A percentile compares a stretch with the other conserved stretches of the same genome.
phyloP scores from a whole-genome alignment of 768 basidiomycete genomes.

The Termitomyces eurrhizus region DNA sequence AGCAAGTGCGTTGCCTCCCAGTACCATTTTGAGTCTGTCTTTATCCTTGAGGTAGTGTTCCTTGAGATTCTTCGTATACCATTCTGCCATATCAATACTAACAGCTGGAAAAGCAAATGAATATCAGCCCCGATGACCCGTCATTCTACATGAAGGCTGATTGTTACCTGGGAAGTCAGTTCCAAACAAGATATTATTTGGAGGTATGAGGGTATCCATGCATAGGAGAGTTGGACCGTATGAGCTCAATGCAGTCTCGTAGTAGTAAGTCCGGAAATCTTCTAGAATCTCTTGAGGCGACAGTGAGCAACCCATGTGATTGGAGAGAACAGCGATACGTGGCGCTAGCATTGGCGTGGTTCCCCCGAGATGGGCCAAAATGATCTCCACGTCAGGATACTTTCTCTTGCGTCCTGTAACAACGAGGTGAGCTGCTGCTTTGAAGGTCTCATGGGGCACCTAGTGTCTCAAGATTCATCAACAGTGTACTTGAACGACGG shows the following conservation, averaged over 20 bases:
- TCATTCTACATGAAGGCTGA: background rate
- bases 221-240: slow-evolving; percentile 48
- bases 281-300: slow-evolving; percentile 59
- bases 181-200: slow-evolving; percentile 60
- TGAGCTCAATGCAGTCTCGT: slow-evolving; percentile 66
- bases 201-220: slow-evolving; percentile 45
- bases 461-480: slow-evolving; percentile 19
- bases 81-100: slow-evolving; percentile 46
- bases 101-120: slow-evolving; percentile 42
- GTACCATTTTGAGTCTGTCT: slow-evolving; percentile 37
- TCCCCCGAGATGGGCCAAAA: slow-evolving; percentile 76
- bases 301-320: slow-evolving; percentile 68
- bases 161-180: slow-evolving; percentile 70
- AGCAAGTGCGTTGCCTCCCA: slow-evolving; percentile 45
- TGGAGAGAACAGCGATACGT: slow-evolving; percentile 64
- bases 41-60: slow-evolving; percentile 40
- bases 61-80: slow-evolving; percentile 58
- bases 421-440: slow-evolving; percentile 75
- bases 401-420: slow-evolving; percentile 65
- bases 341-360: slow-evolving; percentile 60
- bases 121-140: background rate
- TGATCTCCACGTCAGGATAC: slow-evolving; percentile 55
- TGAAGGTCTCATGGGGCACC: slow-evolving; percentile 83
- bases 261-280: slow-evolving; percentile 72
- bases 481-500: background rate